Base-by-base conservation (phyloP, 176 grass and related monocot species). In the Carex scoparia region DNA sequence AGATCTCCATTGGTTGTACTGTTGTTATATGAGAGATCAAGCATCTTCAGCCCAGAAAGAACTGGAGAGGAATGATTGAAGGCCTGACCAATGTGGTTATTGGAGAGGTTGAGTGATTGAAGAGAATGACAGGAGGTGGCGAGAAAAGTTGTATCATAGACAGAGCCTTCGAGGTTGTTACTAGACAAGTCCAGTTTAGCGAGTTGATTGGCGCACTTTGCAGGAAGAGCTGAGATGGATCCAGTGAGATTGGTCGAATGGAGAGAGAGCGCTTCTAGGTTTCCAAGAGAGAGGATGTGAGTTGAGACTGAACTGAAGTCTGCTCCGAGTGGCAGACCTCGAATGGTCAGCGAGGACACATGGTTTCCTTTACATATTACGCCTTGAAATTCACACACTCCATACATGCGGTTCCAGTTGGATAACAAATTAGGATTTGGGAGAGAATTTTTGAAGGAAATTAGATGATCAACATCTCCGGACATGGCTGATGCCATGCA, bases 101-200 rank as follows among this genome's bases (percentile, higher is more conserved):
- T 88, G 59, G 94, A 94, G 7, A 97, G 92, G 74, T 97, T 94
- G 10, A 97, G 71, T 15, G 85, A 79, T 63, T 4, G 87, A 1
- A 97, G 72, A 1, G 58, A 84, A 6, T 7, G 14, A 79, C 92
- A 97, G 14, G 85, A 71, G 3, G 61, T 54, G 4, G 84, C 85
- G 4, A 94, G 82, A 8, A 88, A 78, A 0, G 77, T 71, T 0
- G 87, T 90, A 84, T 97, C 90, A 65, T 87, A 64, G 31, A 97
- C 84, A 56, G 94, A 97, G 37, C 90, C 94, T 16, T 76, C 85
- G 55, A 97, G 88, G 16, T 37, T 85, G 82, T 97, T 97, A 35
- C 83, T 83, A 31, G 94, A 97, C 31, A 97, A 72, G 81, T 97
- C 94, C 28, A 97, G 90, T 86, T 84, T n/a, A 27, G 64, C 27